Conservation (phyloP, 768 basidiomycete genomes). For the Leucogyrophana mollusca region DNA sequence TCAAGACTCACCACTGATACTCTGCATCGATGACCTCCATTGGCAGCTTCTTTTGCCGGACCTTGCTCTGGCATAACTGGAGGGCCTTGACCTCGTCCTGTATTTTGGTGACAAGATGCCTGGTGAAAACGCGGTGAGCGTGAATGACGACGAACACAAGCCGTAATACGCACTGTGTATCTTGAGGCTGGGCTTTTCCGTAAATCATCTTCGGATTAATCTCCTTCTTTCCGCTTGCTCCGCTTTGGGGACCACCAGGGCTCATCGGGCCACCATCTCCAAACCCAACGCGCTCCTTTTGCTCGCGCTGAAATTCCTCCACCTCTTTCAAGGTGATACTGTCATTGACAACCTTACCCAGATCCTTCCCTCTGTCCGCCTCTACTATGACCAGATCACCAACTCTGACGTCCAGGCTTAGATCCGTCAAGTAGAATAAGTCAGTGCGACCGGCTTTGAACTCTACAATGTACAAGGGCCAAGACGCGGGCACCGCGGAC, state of each 20-base stretch:
- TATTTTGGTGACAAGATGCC: constrained; percentile 75
- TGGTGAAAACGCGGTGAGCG: constrained; percentile 23
- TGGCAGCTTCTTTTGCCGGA: constrained; percentile 88
- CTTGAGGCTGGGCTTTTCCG: constrained; percentile 78
- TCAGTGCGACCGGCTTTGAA: constrained; percentile 98
- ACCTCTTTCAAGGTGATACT: constrained; percentile 88
- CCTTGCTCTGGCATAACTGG: constrained; percentile 88
- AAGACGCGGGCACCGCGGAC: constrained; percentile 74
- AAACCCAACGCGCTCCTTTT: constrained; percentile 55
- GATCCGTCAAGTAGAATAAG: constrained; percentile 86
- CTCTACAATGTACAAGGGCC: constrained; percentile 94
- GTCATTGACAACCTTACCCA: constrained; percentile 91
- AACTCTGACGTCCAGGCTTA: constrained; percentile 60
- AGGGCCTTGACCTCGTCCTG: constrained; percentile 93
- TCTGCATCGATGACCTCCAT: constrained; percentile 99
- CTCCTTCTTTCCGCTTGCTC: constrained; percentile 68
- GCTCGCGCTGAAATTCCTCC: constrained; percentile 84
- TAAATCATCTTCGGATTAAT: constrained; percentile 98
- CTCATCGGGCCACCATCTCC: constrained; percentile 43
- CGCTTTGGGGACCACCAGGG: constrained; percentile 40
- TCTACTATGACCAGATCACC: constrained; percentile 97
- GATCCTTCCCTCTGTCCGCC: constrained; percentile 90
- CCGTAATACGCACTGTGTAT: constrained; percentile 78
- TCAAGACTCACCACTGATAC: constrained; percentile 83
- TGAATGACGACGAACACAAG: constrained; percentile 7